Evolutionary conservation across 345 rosid species (phyloP).

Genomic region (Eucalyptus brandiana): DNA sequence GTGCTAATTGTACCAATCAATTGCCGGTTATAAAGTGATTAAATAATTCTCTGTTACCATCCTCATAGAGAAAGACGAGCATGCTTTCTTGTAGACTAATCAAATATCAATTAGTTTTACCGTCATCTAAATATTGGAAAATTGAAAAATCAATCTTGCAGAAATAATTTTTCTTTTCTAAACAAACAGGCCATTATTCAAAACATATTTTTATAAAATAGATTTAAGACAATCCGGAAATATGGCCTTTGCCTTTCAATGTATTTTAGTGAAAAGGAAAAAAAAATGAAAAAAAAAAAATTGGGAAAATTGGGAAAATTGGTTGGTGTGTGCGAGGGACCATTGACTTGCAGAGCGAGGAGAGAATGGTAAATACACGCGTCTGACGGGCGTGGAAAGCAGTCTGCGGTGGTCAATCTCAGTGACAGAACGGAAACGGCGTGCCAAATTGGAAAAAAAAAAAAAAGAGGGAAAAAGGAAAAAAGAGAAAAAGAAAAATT

Average conservation of each 20-base stretch:
- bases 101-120: too few relatives aligned
- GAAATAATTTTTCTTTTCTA: too few relatives aligned
- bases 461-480: accelerated
- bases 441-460: neutral
- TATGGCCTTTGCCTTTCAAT: neutral
- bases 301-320: neutral
- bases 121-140: too few relatives aligned
- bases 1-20: neutral
- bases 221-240: too few relatives aligned
- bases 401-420: neutral
- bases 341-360: neutral
- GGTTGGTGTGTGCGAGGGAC: neutral
- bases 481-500: neutral
- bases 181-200: neutral
- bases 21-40: accelerated
- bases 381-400: neutral
- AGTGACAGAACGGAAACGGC: neutral
- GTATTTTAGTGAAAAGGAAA: neutral
- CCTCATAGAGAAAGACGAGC: too few relatives aligned
- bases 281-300: neutral
- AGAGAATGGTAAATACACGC: neutral
- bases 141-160: too few relatives aligned
- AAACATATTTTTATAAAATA: too few relatives aligned
- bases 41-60: too few relatives aligned
- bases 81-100: too few relatives aligned